A percentile compares a stretch with the other conserved stretches of the same genome.
phyloP scores from a whole-genome alignment of 2,329 filamentous ascomycete genomes.

The Paraphoma chrysanthemicola region DNA sequence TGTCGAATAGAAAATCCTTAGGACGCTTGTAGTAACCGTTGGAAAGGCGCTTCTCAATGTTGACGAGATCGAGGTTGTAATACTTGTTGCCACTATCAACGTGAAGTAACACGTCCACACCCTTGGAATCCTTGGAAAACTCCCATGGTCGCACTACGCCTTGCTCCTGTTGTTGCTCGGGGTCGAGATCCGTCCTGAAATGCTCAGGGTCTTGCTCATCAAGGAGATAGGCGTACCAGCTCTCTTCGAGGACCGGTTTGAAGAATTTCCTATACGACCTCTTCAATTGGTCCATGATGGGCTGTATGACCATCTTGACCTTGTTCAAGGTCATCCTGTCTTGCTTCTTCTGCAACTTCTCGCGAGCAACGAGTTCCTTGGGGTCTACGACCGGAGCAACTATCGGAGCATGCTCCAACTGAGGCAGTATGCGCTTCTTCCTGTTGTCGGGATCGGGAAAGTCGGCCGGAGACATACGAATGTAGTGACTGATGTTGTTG shows the following conservation, averaged over 20 bases:
- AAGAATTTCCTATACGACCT: constrained; percentile 88
- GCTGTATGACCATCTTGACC: constrained; percentile 87
- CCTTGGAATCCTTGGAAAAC: constrained; percentile 79
- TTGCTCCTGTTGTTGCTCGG: constrained; percentile 62
- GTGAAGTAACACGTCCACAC: constrained; percentile 77
- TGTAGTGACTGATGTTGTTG: constrained; percentile 72
- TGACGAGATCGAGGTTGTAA: constrained; percentile 92
- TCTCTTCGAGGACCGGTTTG: constrained; percentile 74
- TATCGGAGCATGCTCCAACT: constrained; percentile 75
- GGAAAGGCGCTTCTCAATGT: constrained; percentile 93
- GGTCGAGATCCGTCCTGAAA: constrained; percentile 65
- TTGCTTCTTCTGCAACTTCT: constrained; percentile 78
- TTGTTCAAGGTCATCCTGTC: constrained; percentile 86
- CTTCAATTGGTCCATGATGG: constrained; percentile 97
- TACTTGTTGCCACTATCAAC: constrained; percentile 81
- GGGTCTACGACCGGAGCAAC: constrained; percentile 58
- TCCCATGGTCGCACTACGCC: constrained; percentile 74
- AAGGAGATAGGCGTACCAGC: constrained; percentile 79
- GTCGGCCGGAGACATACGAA: constrained; percentile 79
- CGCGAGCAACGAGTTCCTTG: constrained; percentile 75
- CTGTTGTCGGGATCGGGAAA: constrained; percentile 88
- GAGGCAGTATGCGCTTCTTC: constrained; percentile 83
- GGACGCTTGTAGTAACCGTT: constrained; percentile 96
- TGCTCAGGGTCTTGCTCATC: constrained; percentile 79
- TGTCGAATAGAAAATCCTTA: constrained; percentile 86